phyloP scores from a whole-genome alignment of 106 monocot species.

The Xerophyta viscosa region DNA sequence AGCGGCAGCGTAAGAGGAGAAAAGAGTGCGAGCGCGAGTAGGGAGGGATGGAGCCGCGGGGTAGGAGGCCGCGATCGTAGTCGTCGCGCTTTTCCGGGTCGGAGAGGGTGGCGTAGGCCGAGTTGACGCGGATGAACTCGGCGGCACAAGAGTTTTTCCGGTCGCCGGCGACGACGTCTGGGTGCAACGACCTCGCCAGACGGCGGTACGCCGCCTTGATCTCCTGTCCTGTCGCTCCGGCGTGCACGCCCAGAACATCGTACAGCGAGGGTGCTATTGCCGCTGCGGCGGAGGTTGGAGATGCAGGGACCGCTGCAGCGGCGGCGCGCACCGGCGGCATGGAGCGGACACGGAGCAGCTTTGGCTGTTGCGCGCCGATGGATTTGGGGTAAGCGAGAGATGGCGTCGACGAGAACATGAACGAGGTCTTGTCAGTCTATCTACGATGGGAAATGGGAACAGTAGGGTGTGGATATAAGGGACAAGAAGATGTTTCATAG shows the following conservation, averaged over 20 bases:
- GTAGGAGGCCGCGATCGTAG: constrained; percentile 11
- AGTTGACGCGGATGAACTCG: constrained; percentile 21
- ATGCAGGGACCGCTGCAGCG: background rate
- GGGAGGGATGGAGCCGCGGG: too few species aligned
- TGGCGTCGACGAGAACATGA: too few species aligned
- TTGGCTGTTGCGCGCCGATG: background rate
- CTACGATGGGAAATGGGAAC: too few species aligned
- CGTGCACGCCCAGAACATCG: constrained; percentile 24
- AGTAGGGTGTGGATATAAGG: too few species aligned
- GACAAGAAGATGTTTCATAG: too few species aligned
- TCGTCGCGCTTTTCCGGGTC: constrained; percentile 26
- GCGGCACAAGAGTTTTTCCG: constrained; percentile 13
- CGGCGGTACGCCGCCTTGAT: constrained; percentile 37
- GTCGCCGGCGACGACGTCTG: constrained; percentile 23
- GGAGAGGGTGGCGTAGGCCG: constrained; percentile 27
- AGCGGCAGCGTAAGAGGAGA: too few species aligned
- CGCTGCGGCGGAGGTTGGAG: background rate
- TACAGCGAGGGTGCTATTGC: constrained; percentile 8
- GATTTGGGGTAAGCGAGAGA: too few species aligned
- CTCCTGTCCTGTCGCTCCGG: constrained; percentile 18
- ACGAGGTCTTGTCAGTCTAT: too few species aligned
- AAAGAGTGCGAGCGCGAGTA: too few species aligned
- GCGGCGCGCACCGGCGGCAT: background rate
- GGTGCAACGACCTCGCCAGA: constrained; percentile 26
- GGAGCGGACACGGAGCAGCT: background rate